Base-by-base conservation (phyloP, 1,139 yeast species). In the Spencermartinsiella ligniputridi region DNA sequence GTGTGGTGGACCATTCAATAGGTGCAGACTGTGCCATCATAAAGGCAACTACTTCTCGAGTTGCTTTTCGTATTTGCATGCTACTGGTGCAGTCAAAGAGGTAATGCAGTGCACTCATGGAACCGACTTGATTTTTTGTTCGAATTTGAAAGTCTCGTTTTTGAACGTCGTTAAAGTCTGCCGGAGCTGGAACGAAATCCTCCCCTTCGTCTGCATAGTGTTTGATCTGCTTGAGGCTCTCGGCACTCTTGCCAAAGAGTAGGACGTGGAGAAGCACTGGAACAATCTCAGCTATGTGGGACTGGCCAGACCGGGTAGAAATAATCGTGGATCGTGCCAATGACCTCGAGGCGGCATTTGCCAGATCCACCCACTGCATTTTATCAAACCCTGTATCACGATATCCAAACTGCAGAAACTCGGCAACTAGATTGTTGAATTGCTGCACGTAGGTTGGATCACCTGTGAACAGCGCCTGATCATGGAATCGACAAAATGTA, bases 401-500 rank as follows among this genome's bases (percentile, higher is more conserved):
- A 15, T 51, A 43, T 13, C 54, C 52, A 25, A 58, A 40, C 11
- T 47, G 44, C 9, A 54, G 42, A 39, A 52, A 57, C 39, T 52
- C 48, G 11, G 49, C 41, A 3, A 67, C 55, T 35, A 83, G 67
- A 5, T 55, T 53, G 29, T 72, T 63, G 55, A 85, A 77, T 33
- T 69, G 59, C 49, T 70, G 68, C 11, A 83, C 76, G 55, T 85
- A 83, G 16, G 64, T 72, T 33, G 76, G 68, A 63, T 87, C 92
- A 33, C 95, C 95, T 15, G 81, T 72, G 55, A 87, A 81, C 39
- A 88, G 69, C 6, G 81, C 81, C 11, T 77, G 79, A 53, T 84
- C 88, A 49, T 88, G 75, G 39, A 78, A 72, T 21, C 68, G 60
- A 63, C 95, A 86, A 47, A 88, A 80, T 0, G 76, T 74, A 9